These are phyloP conservation scores for Aspergillus sp. DNA, from an alignment of 2,329 filamentous ascomycete genomes.

Conservation along the genomic window DNA sequence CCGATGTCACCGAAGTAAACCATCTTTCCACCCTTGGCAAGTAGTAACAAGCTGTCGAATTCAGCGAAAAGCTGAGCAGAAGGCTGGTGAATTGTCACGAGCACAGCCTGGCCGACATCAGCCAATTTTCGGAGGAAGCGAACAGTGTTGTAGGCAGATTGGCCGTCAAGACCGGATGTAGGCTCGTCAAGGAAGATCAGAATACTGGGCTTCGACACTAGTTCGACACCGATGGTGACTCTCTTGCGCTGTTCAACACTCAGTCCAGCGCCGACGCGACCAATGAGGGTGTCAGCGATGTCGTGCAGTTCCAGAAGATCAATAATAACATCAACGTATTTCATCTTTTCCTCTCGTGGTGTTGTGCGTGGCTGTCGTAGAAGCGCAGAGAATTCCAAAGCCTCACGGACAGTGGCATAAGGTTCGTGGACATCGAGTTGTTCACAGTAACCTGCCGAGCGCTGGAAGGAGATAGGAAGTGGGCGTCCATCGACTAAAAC, in stretches of 20 bases:
- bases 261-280: slow-evolving; percentile 42
- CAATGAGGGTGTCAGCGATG: slow-evolving; percentile 64
- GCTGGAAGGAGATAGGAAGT: slow-evolving; percentile 62
- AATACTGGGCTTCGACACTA: slow-evolving; percentile 66
- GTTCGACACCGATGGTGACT: slow-evolving; percentile 70
- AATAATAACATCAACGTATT: slow-evolving; percentile 65
- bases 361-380: slow-evolving; percentile 57
- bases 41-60: slow-evolving; percentile 68
- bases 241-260: slow-evolving; percentile 68
- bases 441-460: slow-evolving; percentile 67
- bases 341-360: slow-evolving; percentile 59
- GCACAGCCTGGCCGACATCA: slow-evolving; percentile 64
- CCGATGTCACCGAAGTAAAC: slow-evolving; percentile 71
- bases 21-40: slow-evolving; percentile 67
- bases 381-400: slow-evolving; percentile 65
- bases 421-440: slow-evolving; percentile 69
- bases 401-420: slow-evolving; percentile 65
- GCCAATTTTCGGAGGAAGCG: slow-evolving; percentile 66
- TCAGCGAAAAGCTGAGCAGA: slow-evolving; percentile 66
- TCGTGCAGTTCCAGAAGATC: slow-evolving; percentile 63
- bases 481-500: slow-evolving; percentile 66
- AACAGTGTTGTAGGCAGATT: slow-evolving; percentile 66
- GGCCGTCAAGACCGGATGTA: slow-evolving; percentile 67
- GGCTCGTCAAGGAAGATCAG: slow-evolving; percentile 71
- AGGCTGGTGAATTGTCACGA: slow-evolving; percentile 71